Evolutionary conservation across 305 asterid genomes (phyloP), one percentile per base, ranked within the genome.

Genomic region (Ruellia speciosa): DNA sequence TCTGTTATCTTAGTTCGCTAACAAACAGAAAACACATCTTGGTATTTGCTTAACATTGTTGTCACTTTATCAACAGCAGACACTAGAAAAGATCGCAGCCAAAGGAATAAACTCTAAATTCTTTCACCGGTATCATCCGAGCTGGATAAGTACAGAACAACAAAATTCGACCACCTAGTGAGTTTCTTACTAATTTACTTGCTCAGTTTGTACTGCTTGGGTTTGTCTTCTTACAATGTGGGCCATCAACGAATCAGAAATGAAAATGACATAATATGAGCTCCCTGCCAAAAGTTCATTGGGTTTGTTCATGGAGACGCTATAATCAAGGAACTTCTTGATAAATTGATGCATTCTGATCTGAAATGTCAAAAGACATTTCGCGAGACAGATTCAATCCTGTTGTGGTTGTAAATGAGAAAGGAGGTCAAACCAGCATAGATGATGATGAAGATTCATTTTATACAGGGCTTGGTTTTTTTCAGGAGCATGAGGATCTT

Each of bases 21-120:
- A 33, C 24, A 28, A 7, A 19, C 11, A 37, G 7, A 49, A 61
- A 37, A 61, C 40, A 41, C 9, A 16, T 33, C 43, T 13, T 58
- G 54, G 10, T 20, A 45, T 17, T 45, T 5, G 14, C 19, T 5
- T 4, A 19, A 20, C 51, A 51, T 51, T 56, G 12, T 61, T 61
- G 4, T 34, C 53, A 17, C 20, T 11, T 41, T 52, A 15, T 41
- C 15, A 52, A 16, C 53, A 40, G 53, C 14, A 18, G 66, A 9
- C 19, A 7, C n/a, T 34, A 17, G 43, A 11, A 59, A 53, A 24
- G 55, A 45, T 45, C 46, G 14, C 52, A 43, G 19, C 60, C 35
- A 2, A 63, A 45, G 33, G 15, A 12, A 33, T 16, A 34, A 45
- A 14, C 31, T 45, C 35, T 31, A 14, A 1, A 10, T 24, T 24